These are phyloP conservation scores for Colletotrichum magnum DNA, from an alignment of 2,329 filamentous ascomycete species.

Conservation along the genomic window DNA sequence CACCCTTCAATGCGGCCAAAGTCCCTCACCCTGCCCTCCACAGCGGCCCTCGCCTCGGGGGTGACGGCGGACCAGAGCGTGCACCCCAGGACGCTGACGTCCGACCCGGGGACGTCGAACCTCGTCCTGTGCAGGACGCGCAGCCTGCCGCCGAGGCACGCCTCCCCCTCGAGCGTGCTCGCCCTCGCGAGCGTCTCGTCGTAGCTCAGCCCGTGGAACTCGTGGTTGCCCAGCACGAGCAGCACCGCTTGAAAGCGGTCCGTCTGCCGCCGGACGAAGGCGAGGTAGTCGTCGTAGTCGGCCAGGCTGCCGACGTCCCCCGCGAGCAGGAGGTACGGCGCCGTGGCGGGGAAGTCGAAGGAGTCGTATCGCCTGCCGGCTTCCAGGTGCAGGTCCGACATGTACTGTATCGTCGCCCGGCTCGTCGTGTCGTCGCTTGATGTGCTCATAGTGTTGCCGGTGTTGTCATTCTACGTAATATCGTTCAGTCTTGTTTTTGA, in stretches of 20 bases:
- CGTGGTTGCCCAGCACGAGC: slow-evolving; percentile 67
- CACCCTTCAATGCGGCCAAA: slow-evolving; percentile 68
- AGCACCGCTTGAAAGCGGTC: slow-evolving; percentile 59
- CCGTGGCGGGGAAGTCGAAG: slow-evolving; percentile 57
- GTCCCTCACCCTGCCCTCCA: slow-evolving; percentile 64
- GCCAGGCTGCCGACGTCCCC: slow-evolving; percentile 66
- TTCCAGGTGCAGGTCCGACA: slow-evolving; percentile 68
- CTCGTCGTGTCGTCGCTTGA: too few species aligned
- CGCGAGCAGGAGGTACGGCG: slow-evolving; percentile 60
- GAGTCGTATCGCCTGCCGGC: slow-evolving; percentile 57
- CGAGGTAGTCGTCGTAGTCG: slow-evolving; percentile 60
- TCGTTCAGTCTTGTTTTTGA: too few species aligned
- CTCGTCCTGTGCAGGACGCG: slow-evolving; percentile 59
- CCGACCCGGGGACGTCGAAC: slow-evolving; percentile 56
- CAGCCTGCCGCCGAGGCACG: slow-evolving; percentile 53
- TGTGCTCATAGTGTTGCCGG: too few species aligned
- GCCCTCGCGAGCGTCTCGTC: slow-evolving; percentile 55
- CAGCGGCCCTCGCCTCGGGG: slow-evolving; percentile 51
- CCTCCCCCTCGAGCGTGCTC: slow-evolving; percentile 54
- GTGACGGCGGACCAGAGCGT: slow-evolving; percentile 70
- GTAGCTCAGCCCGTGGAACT: slow-evolving; percentile 63
- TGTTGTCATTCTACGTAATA: too few species aligned
- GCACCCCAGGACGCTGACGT: slow-evolving; percentile 68
- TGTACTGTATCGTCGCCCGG: slow-evolving; percentile 51
- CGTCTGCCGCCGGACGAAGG: slow-evolving; percentile 59